Evolutionary conservation across 148 eudicot genomes (phyloP), one percentile per base, ranked within the genome.

Genomic region (Fagopyrum tataricum): DNA sequence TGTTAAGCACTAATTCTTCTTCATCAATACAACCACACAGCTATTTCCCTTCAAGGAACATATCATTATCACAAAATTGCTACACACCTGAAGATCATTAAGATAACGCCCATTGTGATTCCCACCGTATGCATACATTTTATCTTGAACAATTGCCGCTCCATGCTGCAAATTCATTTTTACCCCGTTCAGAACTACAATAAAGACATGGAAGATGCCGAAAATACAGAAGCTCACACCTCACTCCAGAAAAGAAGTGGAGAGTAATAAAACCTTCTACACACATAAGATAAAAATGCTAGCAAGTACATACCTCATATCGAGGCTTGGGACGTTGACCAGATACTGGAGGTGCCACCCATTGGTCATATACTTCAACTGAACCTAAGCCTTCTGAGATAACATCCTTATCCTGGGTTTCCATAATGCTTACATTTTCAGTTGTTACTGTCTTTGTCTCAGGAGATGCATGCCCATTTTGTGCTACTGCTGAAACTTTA

Each of bases 61-160:
- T 64, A 14, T 39, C 69, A 64, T 64, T 64, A 24, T 8, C 20
- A 64, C 69, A 31, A 18, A 39, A 39, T 18, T 37, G 44, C 69
- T 37, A 64, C 69, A 76, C 78, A 95, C 99, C 97, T 95, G 99
- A 76, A 95, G 96, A 86, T 95, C 99, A 78, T 75, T 92, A 72
- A 95, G 90, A 86, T 95, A 95, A 61, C 97, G 99, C 18, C 99
- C 99, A 84, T 95, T 95, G 87, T 95, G 91, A 78, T 88, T 95
- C 79, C 99, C 99, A 15, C 99, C 97, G 76, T 83, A 90, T 73
- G 90, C 69, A 81, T 95, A 95, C 99, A 95, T 90, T 81, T 90
- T 95, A 78, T 92, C 91, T 59, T 90, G 91, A 75, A 95, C 70
- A 72, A 95, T 87, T 74, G 97, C 96, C 75, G 99, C 94, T 77